A percentile compares a stretch with the other conserved stretches of the same genome.
These are phyloP conservation scores for Pholiota adiposa DNA, from an alignment of 1,284 basidiomycete species.

Conservation along the genomic window DNA sequence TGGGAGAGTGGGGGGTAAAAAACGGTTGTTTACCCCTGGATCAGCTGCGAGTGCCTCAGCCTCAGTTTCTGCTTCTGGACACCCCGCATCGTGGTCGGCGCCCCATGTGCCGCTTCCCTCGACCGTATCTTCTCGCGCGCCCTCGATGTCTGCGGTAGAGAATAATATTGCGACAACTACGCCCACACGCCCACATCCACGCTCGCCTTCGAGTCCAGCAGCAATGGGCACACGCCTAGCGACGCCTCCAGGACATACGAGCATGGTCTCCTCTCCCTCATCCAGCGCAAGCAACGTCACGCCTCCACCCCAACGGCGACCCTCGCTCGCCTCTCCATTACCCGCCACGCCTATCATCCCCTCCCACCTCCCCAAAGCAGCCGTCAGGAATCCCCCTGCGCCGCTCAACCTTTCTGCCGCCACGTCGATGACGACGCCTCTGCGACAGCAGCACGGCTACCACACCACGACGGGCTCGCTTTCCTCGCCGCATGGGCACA, in stretches of 20 bases:
- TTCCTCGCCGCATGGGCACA: background rate
- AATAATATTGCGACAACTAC: background rate
- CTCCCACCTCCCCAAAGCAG: constrained; percentile 5
- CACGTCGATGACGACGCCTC: background rate
- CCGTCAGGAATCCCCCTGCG: constrained; percentile 3
- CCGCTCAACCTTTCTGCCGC: constrained; percentile 8
- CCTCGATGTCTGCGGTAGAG: background rate
- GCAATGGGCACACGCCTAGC: background rate
- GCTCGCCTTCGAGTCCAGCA: background rate
- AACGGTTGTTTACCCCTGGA: constrained; percentile 1
- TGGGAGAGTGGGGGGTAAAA: background rate
- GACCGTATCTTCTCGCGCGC: background rate
- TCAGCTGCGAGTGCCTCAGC: background rate
- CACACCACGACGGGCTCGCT: constrained; percentile 3
- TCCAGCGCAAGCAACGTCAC: background rate
- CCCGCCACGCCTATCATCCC: constrained; percentile 22
- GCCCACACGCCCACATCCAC: background rate
- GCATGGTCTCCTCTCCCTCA: background rate
- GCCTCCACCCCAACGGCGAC: constrained; percentile 5
- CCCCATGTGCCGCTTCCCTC: background rate
- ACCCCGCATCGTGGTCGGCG: background rate
- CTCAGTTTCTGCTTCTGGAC: background rate
- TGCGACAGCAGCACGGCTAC: background rate
- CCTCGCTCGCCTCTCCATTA: constrained; percentile 22
- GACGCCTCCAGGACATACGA: background rate